Evolutionary conservation across 2,329 filamentous ascomycete species (phyloP).

Genomic region (Fusarium irregulare): DNA sequence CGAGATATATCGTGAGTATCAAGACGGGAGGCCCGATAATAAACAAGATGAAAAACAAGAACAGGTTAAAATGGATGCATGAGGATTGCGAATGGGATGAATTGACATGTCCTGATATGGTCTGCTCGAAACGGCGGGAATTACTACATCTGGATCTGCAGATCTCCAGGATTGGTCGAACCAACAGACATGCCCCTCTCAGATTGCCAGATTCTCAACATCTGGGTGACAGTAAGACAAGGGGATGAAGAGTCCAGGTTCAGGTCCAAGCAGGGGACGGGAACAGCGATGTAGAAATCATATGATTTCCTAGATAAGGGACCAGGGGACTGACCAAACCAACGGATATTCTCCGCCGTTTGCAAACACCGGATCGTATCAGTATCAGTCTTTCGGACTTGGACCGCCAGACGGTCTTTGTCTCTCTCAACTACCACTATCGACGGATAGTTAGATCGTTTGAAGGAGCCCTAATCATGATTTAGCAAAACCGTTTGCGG

Average conservation of each 20-base stretch:
- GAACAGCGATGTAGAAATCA: slow-evolving; percentile 25
- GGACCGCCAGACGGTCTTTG: slow-evolving; percentile 9
- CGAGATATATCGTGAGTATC: slow-evolving; percentile 22
- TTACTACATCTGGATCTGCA: slow-evolving; percentile 34
- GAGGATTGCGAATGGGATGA: slow-evolving; percentile 6
- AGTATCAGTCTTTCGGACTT: slow-evolving; percentile 23
- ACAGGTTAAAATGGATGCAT: slow-evolving; percentile 16
- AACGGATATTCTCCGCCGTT: slow-evolving; percentile 32
- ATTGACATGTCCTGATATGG: slow-evolving; percentile 13
- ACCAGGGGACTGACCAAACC: background rate
- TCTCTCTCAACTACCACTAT: background rate
- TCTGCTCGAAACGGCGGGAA: slow-evolving; percentile 7
- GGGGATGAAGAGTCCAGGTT: slow-evolving; percentile 16
- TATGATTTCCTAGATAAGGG: slow-evolving; percentile 29
- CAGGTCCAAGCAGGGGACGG: slow-evolving; percentile 21
- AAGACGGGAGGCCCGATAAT: slow-evolving; percentile 10
- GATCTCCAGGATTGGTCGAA: slow-evolving; percentile 38
- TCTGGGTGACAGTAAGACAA: slow-evolving; percentile 8
- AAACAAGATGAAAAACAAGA: slow-evolving; percentile 12
- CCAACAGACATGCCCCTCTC: slow-evolving; percentile 5
- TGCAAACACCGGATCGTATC: slow-evolving; percentile 17
- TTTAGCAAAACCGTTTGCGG: slow-evolving; percentile 28
- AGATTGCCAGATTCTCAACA: slow-evolving; percentile 27
- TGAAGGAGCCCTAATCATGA: slow-evolving; percentile 5
- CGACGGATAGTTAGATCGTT: background rate